Conservation (phyloP, 345 rosid species). For the Punica granatum region DNA sequence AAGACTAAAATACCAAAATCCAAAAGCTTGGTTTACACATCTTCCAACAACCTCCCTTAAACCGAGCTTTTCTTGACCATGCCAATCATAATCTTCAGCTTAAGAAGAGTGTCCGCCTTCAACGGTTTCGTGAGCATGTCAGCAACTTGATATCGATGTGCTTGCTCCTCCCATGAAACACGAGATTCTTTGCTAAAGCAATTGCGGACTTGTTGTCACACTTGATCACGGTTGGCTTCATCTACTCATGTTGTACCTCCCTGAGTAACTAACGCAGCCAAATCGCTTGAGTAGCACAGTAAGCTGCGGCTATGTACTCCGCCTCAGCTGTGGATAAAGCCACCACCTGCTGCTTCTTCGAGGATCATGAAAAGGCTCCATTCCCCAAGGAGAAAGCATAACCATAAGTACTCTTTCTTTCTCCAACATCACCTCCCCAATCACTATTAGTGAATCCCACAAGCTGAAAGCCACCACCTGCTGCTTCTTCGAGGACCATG, state of each 20-base stretch:
- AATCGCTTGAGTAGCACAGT: not conserved
- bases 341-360: no score
- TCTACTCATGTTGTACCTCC: not conserved
- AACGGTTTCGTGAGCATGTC: not conserved
- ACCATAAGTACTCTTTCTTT: no score
- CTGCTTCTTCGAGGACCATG: conserved; percentile 1
- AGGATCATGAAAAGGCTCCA: no score
- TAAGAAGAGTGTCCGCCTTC: not conserved
- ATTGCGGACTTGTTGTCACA: conserved; percentile 1
- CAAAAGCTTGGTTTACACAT: no score
- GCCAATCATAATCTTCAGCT: not conserved
- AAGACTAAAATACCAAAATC: no score
- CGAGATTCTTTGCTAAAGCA: not conserved
- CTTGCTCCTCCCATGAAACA: conserved; percentile 7
- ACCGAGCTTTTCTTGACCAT: no score
- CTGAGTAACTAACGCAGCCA: not conserved
- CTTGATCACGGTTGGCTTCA: not conserved
- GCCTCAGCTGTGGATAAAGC: not conserved
- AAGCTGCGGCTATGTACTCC: not conserved
- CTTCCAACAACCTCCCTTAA: not conserved
- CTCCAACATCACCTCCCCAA: no score
- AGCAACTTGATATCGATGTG: not conserved
- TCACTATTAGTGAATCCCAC: no score
- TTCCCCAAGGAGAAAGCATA: no score
- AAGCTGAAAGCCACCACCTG: no score